Base-by-base conservation (phyloP, 2,329 filamentous ascomycete species). In the Didymella keratinophila region DNA sequence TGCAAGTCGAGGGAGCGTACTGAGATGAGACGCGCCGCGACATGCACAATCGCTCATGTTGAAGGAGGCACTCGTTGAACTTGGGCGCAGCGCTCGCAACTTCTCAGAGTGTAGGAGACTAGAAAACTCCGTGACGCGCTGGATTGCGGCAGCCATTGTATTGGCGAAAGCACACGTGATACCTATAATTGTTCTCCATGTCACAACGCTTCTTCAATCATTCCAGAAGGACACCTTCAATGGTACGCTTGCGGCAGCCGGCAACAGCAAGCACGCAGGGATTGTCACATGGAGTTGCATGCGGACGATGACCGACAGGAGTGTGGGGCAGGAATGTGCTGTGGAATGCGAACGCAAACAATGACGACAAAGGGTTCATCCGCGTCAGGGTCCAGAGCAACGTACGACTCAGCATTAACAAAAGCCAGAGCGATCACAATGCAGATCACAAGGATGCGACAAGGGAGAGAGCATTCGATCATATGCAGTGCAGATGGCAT, bases 401-500 rank as follows among this genome's bases (percentile, higher is more conserved):
- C 21, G 36, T n/a, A 14, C 12, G 25, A 42, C 25, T 32, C 7
- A 23, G 4, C 25, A 25, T 16, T 12, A 16, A 42, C 37, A 16
- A 51, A 12, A 8, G 2, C 20, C 18, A 45, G 18, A 9, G 37
- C 20, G 37, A 6, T 41, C 18, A 41, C 3, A 2, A 28, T 18
- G 42, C 30, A 46, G 25, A 52, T 52, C 47, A 52, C 42, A 8
- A 10, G 8, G 25, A 11, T 16, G 20, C 18, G 7, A 28, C 30
- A 20, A 7, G 37, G 41, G 21, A 34, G 7, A 20, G 14, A n/a
- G 6, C 4, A 4, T 50, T 51, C 50, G n/a, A 36, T 37, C 34
- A 23, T 58, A 41, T 51, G 50, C 56, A 46, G 45, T 50, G 50
- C 50, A 58, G 45, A 58, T 58, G 56, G 32, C 50, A 54, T 58